A percentile compares a stretch with the other conserved stretches of the same genome.
phyloP scores from a whole-genome alignment of 2,329 filamentous ascomycete species.

The Alternaria infectoria region DNA sequence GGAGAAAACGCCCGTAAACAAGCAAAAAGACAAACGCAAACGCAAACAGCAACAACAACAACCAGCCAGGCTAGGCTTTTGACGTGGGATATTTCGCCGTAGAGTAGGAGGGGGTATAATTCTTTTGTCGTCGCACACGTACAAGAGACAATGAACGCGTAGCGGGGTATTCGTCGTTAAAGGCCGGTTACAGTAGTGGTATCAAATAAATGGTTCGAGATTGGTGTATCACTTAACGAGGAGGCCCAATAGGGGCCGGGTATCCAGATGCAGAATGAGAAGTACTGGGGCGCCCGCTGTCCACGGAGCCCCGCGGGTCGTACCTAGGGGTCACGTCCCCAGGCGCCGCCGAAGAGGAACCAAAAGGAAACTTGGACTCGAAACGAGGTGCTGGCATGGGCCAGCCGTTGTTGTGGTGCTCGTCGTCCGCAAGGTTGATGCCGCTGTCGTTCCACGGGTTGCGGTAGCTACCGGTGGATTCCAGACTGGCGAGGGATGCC shows the following conservation, averaged over 20 bases:
- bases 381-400: conserved; percentile 48
- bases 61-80: conserved; percentile 44
- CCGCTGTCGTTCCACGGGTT: conserved; percentile 99
- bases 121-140: conserved; percentile 47
- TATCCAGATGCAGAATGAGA: conserved; percentile 98
- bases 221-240: conserved; percentile 69
- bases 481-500: conserved; percentile 93
- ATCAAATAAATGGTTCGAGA: conserved; percentile 33
- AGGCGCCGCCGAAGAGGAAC: conserved; percentile 58
- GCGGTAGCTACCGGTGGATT: conserved; percentile 93
- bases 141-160: conserved; percentile 35
- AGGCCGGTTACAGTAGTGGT: conserved; percentile 42
- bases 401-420: conserved; percentile 58
- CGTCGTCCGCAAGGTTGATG: conserved; percentile 87
- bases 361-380: conserved; percentile 70
- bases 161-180: conserved; percentile 47
- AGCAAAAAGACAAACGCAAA: conserved; percentile 18
- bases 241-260: conserved; percentile 89
- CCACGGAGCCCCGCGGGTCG: conserved; percentile 81
- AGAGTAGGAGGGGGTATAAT: conserved; percentile 48
- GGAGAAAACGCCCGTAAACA: conserved; percentile 20
- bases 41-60: conserved; percentile 32
- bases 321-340: conserved; percentile 87
- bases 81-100: conserved; percentile 39
- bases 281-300: conserved; percentile 90